phyloP scores from a whole-genome alignment of 164 flowering plant species.

The Echeveria elegans region DNA sequence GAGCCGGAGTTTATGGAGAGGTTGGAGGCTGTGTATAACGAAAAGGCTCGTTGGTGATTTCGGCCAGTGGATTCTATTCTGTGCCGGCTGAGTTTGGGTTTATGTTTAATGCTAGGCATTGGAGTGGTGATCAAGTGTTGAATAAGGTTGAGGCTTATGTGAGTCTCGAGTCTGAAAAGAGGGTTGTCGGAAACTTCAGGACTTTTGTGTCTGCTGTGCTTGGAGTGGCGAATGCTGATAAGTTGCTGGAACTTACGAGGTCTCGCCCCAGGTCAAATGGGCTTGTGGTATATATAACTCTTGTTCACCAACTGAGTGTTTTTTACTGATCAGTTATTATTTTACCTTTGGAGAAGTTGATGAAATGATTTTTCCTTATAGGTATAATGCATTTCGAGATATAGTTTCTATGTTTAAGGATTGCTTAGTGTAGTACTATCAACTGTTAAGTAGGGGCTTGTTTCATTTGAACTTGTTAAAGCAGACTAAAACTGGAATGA shows the following conservation, averaged over 20 bases:
- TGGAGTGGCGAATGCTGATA: conserved; percentile 54
- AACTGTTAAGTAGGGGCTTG: no score
- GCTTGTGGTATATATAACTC: conserved; percentile 35
- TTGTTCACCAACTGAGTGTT: not conserved
- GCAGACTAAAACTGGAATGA: no score
- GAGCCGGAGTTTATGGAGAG: conserved; percentile 93
- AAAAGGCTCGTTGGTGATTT: conserved; percentile 54
- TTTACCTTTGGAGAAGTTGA: no score
- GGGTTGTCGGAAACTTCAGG: conserved; percentile 59
- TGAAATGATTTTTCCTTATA: no score
- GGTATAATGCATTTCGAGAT: no score
- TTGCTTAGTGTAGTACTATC: no score
- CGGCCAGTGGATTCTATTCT: conserved; percentile 82
- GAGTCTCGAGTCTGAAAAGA: conserved; percentile 61
- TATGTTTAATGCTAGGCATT: conserved; percentile 59
- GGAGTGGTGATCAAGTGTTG: conserved; percentile 38
- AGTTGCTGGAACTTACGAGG: conserved; percentile 42
- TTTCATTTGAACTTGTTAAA: no score
- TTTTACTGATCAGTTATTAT: no score
- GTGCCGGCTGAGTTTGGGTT: conserved; percentile 73
- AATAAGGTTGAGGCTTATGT: conserved; percentile 60
- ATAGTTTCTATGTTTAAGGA: no score
- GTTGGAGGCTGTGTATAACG: conserved; percentile 51
- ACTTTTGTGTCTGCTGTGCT: conserved; percentile 68
- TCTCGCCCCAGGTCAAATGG: conserved; percentile 51